Base-by-base conservation (phyloP, 2,329 filamentous ascomycete genomes). In the Pseudocercospora fijiensis region DNA sequence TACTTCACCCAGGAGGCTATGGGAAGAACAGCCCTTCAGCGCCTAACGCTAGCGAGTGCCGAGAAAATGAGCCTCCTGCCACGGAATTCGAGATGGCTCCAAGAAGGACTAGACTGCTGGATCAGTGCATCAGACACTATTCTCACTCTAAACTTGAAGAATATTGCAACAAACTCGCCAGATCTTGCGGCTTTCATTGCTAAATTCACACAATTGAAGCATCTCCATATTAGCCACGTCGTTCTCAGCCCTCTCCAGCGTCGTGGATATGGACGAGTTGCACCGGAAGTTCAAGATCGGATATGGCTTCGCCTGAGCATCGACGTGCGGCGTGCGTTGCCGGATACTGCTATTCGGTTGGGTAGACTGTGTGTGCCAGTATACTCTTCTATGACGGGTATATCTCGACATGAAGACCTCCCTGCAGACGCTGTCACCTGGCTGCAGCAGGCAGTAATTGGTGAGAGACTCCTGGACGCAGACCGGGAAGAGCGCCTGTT, bases 401-500 rank as follows among this genome's bases (percentile, higher is more conserved):
- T 24, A 1, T 24, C 20, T 1, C 1, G 49, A 27, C 20, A 22
- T 22, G 18, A 43, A 24, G 20, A 20, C 16, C 55, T 68, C 7
- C 45, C 66, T 1, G 30, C 11, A 8, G 60, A 60, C 28, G 65
- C 66, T 3, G 18, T 67, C 4, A 10, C 20, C 7, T 71, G 68
- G 68, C 37, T 70, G 3, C 33, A 60, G 2, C 55, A 69, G 41
- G 70, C 70, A 11, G 45, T 70, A 2, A 63, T 66, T 6, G 8
- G 45, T 10, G 58, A 56, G 8, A 45, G 58, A 16, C 30, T 58
- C 4, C 55, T 72, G 13, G 65, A 62, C 27, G 57, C 56, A 24
- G 62, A 69, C 6, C 37, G 69, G 22, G 63, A 68, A 58, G 56
- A 67, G 53, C 56, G 68, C 16, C 52, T 72, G 58, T n/a, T 66